Conservation (phyloP, 192 early-diverging fungal genomes). For the Podila epigama region DNA sequence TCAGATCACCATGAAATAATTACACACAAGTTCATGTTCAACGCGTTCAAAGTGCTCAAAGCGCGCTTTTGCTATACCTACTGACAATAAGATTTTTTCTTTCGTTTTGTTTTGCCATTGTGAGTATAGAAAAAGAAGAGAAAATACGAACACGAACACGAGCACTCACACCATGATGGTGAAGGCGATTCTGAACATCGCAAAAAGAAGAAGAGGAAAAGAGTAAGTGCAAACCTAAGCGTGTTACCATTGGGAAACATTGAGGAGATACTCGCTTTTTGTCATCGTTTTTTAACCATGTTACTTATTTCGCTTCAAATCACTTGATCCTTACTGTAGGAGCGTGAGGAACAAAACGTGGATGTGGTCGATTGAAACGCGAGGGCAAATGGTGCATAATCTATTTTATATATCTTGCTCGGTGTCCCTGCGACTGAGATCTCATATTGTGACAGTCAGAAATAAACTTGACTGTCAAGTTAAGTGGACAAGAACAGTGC, state of each 20-base stretch:
- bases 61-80: background rate
- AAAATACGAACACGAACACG: slow-evolving; percentile 49
- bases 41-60: background rate
- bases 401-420: too few relatives aligned
- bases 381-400: background rate
- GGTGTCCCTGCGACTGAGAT: too few relatives aligned
- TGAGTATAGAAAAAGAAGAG: slow-evolving; percentile 52
- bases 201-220: slow-evolving; percentile 53
- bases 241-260: background rate
- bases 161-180: slow-evolving; percentile 42
- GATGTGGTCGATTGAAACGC: background rate
- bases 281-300: too few relatives aligned
- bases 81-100: background rate
- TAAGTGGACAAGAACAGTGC: too few relatives aligned
- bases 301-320: background rate
- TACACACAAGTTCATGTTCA: too few relatives aligned
- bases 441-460: too few relatives aligned
- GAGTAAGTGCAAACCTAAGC: slow-evolving; percentile 4
- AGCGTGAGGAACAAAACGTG: slow-evolving; percentile 23
- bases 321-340: background rate
- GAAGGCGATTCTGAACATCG: slow-evolving; percentile 46
- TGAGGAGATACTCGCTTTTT: background rate
- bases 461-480: too few relatives aligned
- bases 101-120: background rate
- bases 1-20: too few relatives aligned